These are phyloP conservation scores for Metschnikowia kofuensis DNA, from an alignment of 805 yeast species.

Conservation along the genomic window DNA sequence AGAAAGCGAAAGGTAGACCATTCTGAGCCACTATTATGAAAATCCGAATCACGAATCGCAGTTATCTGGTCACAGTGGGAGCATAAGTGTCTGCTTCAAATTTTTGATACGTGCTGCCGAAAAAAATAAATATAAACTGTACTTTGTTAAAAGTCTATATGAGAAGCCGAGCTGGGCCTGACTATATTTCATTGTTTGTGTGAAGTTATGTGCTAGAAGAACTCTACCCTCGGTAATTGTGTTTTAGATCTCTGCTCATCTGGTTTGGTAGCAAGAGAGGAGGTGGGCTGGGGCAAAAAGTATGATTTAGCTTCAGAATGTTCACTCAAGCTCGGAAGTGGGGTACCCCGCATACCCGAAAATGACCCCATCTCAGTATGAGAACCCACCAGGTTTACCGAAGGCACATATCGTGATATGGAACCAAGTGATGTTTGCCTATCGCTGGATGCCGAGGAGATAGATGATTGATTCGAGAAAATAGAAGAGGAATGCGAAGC, in stretches of 20 bases:
- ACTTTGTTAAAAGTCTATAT: no score
- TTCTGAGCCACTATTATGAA: slow-evolving; percentile 4
- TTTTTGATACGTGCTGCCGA: no score
- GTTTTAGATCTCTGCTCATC: neutral
- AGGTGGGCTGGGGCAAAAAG: neutral
- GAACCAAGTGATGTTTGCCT: slow-evolving; percentile 32
- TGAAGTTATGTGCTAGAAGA: neutral
- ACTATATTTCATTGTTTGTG: no score
- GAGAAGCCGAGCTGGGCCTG: no score
- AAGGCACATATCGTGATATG: slow-evolving; percentile 19
- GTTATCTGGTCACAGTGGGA: no score
- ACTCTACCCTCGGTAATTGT: slow-evolving; percentile 4
- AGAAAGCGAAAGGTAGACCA: slow-evolving; percentile 17
- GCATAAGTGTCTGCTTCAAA: no score
- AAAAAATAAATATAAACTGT: no score
- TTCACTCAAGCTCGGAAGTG: slow-evolving; percentile 1
- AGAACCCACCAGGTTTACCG: neutral
- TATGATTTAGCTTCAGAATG: neutral
- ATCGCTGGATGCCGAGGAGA: slow-evolving; percentile 29
- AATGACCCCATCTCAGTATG: neutral
- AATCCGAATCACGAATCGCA: no score
- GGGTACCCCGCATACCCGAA: neutral
- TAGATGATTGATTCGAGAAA: slow-evolving; percentile 36
- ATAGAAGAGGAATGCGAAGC: slow-evolving; percentile 32
- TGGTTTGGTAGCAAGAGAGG: neutral